A percentile compares a stretch with the other conserved stretches of the same genome.
These are phyloP conservation scores for Tricholoma furcatifolium DNA, from an alignment of 768 basidiomycete species.

Conservation along the genomic window DNA sequence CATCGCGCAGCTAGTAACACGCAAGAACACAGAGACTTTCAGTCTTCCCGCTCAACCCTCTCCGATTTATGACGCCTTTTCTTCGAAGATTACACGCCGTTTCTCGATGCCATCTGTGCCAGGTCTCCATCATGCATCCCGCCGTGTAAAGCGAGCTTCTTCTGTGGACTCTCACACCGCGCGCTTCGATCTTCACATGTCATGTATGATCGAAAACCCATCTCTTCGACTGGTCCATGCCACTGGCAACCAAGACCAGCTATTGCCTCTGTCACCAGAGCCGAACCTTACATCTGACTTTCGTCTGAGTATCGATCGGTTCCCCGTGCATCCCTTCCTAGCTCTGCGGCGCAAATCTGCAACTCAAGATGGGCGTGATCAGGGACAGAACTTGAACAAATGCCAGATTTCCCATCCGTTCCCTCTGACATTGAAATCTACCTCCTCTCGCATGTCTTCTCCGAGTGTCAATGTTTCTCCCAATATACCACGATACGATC, in stretches of 20 bases:
- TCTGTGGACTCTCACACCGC: slow-evolving; percentile 23
- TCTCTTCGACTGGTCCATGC: slow-evolving; percentile 24
- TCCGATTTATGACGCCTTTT: slow-evolving; percentile 14
- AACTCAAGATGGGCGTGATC: background rate
- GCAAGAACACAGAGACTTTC: slow-evolving; percentile 14
- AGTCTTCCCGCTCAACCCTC: slow-evolving; percentile 19
- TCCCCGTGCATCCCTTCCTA: background rate
- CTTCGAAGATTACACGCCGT: slow-evolving; percentile 17
- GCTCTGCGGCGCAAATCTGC: background rate
- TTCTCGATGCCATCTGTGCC: slow-evolving; percentile 28
- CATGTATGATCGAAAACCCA: slow-evolving; percentile 13
- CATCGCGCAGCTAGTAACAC: background rate
- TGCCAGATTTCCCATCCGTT: slow-evolving; percentile 30
- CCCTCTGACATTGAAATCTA: slow-evolving; percentile 16
- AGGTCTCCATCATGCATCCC: too few species aligned
- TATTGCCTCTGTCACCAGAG: slow-evolving; percentile 18
- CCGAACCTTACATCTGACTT: background rate
- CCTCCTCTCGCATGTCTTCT: background rate
- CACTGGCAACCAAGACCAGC: slow-evolving; percentile 12
- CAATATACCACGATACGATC: background rate
- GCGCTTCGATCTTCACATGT: slow-evolving; percentile 15
- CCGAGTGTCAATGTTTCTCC: background rate
- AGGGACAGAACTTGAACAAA: background rate
- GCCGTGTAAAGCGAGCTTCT: slow-evolving; percentile 20
- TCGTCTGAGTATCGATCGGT: background rate